Evolutionary conservation across 371 early-diverging fungal species (phyloP), one percentile per base, ranked within the genome.

Genomic region (Umbelopsis sp.): DNA sequence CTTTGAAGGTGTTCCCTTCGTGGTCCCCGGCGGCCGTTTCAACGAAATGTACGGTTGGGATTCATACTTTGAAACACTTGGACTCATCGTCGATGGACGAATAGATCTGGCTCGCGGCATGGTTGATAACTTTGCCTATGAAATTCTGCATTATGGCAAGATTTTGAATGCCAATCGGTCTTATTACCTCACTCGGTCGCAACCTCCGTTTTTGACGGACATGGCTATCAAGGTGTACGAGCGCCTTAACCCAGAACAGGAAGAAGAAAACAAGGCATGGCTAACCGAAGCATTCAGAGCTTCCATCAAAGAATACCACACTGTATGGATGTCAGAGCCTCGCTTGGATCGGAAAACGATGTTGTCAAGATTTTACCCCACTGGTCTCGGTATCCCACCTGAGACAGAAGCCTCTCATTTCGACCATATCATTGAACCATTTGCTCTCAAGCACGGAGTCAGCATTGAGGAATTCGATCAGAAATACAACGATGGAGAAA

Each of bases 11-110:
- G 88, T 92, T 6, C 95, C 96, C 0, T 97, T 96, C 75, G 93
- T 96, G 12, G 97, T 97, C 0, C 97, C 97, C 4, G 97, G 97
- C 22, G 97, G 97, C 0, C 85, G 97, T 0, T 97, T 97, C 81
- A 97, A 97, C 76, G 97, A 97, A 76, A 95, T 95, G 93, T 97
- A 97, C 75, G 97, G 97, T 0, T 97, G 97, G 97, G 97, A 97
- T 73, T 89, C 90, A 44, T 96, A 96, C 73, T 97, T 97, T 81
- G 96, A 94, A 76, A 81, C 92, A 0, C 76, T 96, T 16, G 97
- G 97, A 5, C 75, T 97, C 46, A 69, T 94, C 35, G 85, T 87
- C 12, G 96, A 96, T 72, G 91, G 89, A 8, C 88, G 92, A 14
- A 68, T 90, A 45, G 92, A 94, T 69, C 77, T 97, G 66, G 94